Conservation (phyloP, 108 stramenopile species). For the Aurantiochytrium sp. region DNA sequence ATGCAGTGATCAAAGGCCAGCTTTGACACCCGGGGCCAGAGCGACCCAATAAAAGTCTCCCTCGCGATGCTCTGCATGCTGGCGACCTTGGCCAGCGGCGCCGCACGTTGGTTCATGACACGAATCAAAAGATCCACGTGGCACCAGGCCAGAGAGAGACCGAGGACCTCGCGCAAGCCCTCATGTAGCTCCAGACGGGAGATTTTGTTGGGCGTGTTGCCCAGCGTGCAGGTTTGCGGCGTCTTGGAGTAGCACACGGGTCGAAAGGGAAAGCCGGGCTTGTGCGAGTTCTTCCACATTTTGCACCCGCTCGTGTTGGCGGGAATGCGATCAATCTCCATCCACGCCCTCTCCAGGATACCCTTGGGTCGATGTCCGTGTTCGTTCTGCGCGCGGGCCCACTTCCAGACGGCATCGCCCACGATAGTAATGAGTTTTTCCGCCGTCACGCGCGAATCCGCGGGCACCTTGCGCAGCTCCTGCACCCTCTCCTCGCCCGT, state of each 20-base stretch:
- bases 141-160: background rate
- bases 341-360: background rate
- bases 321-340: background rate
- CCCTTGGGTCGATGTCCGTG: background rate
- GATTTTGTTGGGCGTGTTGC: conserved; percentile 20
- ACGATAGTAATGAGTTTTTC: background rate
- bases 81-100: background rate
- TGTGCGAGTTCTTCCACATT: conserved; percentile 27
- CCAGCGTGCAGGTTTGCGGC: background rate
- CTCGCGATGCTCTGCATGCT: background rate
- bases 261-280: background rate
- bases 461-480: background rate
- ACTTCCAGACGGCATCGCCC: conserved; percentile 15
- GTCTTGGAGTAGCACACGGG: background rate
- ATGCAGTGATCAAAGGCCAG: background rate
- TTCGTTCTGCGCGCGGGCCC: background rate
- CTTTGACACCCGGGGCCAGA: background rate
- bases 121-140: background rate
- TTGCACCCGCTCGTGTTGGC: conserved; percentile 8
- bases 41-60: background rate
- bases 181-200: background rate
- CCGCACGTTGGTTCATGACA: background rate
- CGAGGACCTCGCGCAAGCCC: background rate
- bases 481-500: background rate
- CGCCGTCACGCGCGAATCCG: background rate